Evolutionary conservation across 2,329 filamentous ascomycete species (phyloP).

Genomic region (Colletotrichum horii): DNA sequence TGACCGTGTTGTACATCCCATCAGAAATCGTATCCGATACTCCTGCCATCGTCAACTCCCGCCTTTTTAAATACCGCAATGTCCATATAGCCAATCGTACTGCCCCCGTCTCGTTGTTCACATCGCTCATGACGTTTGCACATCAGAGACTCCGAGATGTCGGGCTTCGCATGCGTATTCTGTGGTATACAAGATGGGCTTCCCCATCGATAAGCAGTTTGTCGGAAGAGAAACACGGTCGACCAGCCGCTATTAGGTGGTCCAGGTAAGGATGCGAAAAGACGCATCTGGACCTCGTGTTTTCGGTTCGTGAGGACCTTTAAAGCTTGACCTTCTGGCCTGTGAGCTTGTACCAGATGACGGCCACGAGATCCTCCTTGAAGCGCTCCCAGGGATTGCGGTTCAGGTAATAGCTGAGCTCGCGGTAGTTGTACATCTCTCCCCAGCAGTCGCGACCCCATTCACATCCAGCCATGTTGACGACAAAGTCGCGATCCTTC

Average conservation of each 20-base stretch:
- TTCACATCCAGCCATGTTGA: constrained; percentile 98
- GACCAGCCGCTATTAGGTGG: constrained; percentile 18
- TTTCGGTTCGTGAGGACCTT: background rate
- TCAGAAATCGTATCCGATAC: constrained; percentile 3
- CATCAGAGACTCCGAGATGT: background rate
- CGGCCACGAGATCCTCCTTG: constrained; percentile 69
- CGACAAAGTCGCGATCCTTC: constrained; percentile 86
- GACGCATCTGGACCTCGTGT: background rate
- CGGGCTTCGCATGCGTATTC: constrained; percentile 6
- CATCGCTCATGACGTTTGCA: constrained; percentile 5
- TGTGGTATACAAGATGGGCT: constrained; percentile 18
- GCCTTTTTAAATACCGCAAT: constrained; percentile 1
- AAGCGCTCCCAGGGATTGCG: constrained; percentile 80
- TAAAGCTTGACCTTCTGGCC: constrained; percentile 64
- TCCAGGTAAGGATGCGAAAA: constrained; percentile 3
- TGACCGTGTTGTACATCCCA: constrained; percentile 1
- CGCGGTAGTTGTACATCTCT: constrained; percentile 95
- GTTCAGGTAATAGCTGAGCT: constrained; percentile 90
- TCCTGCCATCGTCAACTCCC: constrained; percentile 14
- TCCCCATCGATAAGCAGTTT: constrained; percentile 7
- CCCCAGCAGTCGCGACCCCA: constrained; percentile 98
- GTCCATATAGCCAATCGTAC: background rate
- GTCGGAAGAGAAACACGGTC: constrained; percentile 20
- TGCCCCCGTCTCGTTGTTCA: constrained; percentile 2
- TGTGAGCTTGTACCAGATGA: constrained; percentile 68